Percentiles rank a stretch among this genome's conserved stretches.
Conservation (phyloP, 805 yeast genomes). For the Soucietia sequanensis region DNA sequence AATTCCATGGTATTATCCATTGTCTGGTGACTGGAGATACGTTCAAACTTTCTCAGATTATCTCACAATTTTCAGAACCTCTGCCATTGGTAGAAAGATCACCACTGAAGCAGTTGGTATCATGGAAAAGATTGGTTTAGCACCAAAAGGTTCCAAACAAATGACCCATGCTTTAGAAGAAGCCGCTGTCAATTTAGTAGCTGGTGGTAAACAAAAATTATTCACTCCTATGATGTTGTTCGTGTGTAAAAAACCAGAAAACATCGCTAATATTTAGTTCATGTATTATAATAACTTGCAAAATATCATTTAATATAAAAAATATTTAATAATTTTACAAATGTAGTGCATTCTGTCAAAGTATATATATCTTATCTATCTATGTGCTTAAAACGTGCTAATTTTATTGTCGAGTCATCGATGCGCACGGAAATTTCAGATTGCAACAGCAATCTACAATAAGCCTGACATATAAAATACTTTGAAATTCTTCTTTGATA, state of each 20-base stretch:
- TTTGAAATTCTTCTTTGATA: no score
- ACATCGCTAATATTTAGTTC: no score
- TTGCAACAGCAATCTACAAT: no score
- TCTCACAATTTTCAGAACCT: slow-evolving; percentile 85
- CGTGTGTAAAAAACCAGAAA: slow-evolving; percentile 86
- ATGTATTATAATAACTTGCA: no score
- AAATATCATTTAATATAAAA: no score
- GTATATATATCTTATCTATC: no score
- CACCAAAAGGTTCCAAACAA: slow-evolving; percentile 86
- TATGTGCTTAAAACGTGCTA: no score
- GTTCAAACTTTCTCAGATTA: slow-evolving; percentile 76
- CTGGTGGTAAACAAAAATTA: slow-evolving; percentile 84
- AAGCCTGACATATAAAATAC: no score
- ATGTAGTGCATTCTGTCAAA: no score
- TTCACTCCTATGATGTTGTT: slow-evolving; percentile 98
- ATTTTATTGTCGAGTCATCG: no score
- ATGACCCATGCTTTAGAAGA: slow-evolving; percentile 93
- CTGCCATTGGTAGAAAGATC: slow-evolving; percentile 77
- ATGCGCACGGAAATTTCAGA: no score
- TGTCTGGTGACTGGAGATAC: slow-evolving; percentile 90
- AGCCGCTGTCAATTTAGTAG: slow-evolving; percentile 93
- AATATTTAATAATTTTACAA: no score
- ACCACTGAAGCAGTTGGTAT: slow-evolving; percentile 78
- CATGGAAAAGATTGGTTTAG: slow-evolving; percentile 83
- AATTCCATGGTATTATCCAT: slow-evolving; percentile 97